These are phyloP conservation scores for Puya raimondii DNA, from an alignment of 176 grass and related monocot genomes.

Conservation along the genomic window DNA sequence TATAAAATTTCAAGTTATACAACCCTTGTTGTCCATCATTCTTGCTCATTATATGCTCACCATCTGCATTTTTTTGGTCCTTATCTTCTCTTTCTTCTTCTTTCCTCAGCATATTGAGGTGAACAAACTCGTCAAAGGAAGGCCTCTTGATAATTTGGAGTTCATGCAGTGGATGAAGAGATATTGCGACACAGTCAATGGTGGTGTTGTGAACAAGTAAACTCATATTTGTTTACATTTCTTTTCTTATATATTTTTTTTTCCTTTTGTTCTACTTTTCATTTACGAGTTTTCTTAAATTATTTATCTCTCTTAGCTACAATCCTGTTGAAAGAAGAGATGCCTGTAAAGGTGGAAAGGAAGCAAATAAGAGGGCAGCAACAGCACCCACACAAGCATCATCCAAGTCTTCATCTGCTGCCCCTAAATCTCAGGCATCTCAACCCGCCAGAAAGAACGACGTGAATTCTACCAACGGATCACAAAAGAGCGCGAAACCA, in stretches of 20 bases:
- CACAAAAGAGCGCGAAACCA: constrained; percentile 38
- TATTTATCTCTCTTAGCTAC: constrained; percentile 39
- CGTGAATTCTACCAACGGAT: constrained; percentile 26
- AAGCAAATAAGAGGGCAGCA: constrained; percentile 65
- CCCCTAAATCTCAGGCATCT: constrained; percentile 39
- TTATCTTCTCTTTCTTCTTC: constrained; percentile 4
- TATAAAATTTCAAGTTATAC: too few relatives aligned
- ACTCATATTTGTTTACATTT: background rate
- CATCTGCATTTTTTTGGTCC: background rate
- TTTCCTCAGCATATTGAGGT: constrained; percentile 77
- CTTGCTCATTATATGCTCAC: background rate
- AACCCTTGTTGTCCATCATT: too few relatives aligned
- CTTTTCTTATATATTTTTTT: background rate
- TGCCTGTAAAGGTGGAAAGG: constrained; percentile 76
- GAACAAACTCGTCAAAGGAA: constrained; percentile 79
- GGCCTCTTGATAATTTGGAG: constrained; percentile 85
- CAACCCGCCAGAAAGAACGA: constrained; percentile 38
- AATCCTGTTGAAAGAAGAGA: constrained; percentile 81
- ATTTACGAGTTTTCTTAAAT: background rate
- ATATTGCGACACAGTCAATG: constrained; percentile 74
- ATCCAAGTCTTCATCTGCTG: constrained; percentile 34
- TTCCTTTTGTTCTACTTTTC: background rate
- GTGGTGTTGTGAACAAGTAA: constrained; percentile 52
- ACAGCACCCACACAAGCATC: constrained; percentile 37
- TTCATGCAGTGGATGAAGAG: constrained; percentile 98